Base-by-base conservation (phyloP, 768 basidiomycete species). In the Xerocomellus chrysenteron region DNA sequence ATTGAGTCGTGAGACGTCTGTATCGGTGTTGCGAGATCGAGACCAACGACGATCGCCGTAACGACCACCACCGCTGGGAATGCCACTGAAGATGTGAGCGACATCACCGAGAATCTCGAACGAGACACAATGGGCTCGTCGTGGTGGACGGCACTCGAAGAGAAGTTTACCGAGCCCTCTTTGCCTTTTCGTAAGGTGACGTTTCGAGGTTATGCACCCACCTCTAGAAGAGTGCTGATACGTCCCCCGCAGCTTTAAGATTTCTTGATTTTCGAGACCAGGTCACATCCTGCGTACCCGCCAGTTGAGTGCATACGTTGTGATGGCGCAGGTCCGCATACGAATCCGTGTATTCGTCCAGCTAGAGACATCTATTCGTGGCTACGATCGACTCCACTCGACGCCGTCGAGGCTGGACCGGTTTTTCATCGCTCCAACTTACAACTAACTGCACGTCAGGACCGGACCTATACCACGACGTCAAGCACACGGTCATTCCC, bases 301-400 rank as follows among this genome's bases (percentile, higher is more conserved):
- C n/a, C n/a, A n/a, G 62, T 80, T 79, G 58, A 57, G 78, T 39
- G 5, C 11, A 12, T n/a, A 9, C 32, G 0, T 26, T 10, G 2
- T 11, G 16, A 6, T 12, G 5, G 16, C 19, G 8, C 26, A 14
- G 19, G 26, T 12, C 3, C 3, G 1, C 12, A 12, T 39, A 21
- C 28, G 13, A 46, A 33, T 13, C 4, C 16, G 5, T n/a, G 24
- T 2, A 5, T 10, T 37, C 7, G 47, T 44, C 8, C 61, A 92
- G 90, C 84, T 10, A 71, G 79, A 26, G 84, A 92, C 58, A 82
- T 93, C 4, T 92, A 93, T 69, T 84, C 87, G 2, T 93, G 90
- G 91, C 87, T 88, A 2, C 78, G 83, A 65, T 77, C 80, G 48
- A 84, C 88, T 1, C 85, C 88, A 2, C 74, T 92, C 4, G 78